phyloP scores from a whole-genome alignment of 1,284 basidiomycete genomes.

The Moesziomyces parantarcticus region DNA sequence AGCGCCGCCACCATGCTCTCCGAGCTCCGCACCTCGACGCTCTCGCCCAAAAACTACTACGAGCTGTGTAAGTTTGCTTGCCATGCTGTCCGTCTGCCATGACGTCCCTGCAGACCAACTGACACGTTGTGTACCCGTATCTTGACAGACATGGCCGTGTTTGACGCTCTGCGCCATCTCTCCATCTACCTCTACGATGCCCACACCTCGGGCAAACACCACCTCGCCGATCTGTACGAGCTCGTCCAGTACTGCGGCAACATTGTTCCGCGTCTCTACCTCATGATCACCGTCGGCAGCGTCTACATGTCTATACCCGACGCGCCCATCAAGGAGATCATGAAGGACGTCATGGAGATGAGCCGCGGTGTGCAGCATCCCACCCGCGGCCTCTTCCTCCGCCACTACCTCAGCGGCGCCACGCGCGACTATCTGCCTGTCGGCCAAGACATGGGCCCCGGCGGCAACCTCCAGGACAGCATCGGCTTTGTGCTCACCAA shows the following conservation, averaged over 20 bases:
- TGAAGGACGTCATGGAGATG: conserved; percentile 68
- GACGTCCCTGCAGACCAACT: too few relatives aligned
- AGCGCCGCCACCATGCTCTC: conserved; percentile 65
- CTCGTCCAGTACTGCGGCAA: conserved; percentile 67
- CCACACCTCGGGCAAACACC: conserved; percentile 63
- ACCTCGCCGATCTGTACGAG: conserved; percentile 67
- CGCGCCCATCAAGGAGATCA: conserved; percentile 67
- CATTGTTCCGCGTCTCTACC: conserved; percentile 66
- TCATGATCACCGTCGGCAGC: conserved; percentile 68
- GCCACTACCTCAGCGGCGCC: conserved; percentile 66
- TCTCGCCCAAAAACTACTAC: conserved; percentile 67
- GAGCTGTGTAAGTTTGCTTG: conserved; percentile 55
- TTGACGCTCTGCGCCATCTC: conserved; percentile 65
- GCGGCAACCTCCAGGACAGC: conserved; percentile 63
- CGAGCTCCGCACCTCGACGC: conserved; percentile 63
- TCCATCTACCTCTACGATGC: conserved; percentile 67
- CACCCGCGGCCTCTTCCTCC: conserved; percentile 65
- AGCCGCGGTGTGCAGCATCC: conserved; percentile 67
- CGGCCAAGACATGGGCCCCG: conserved; percentile 59
- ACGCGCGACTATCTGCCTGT: conserved; percentile 66
- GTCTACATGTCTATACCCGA: conserved; percentile 68
- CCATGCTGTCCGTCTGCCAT: not conserved
- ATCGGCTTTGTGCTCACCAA: conserved; percentile 67
- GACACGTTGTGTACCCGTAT: too few relatives aligned
- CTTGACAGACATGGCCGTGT: conserved; percentile 66